phyloP scores from a whole-genome alignment of 345 rosid genomes.

The Kernera saxatilis region DNA sequence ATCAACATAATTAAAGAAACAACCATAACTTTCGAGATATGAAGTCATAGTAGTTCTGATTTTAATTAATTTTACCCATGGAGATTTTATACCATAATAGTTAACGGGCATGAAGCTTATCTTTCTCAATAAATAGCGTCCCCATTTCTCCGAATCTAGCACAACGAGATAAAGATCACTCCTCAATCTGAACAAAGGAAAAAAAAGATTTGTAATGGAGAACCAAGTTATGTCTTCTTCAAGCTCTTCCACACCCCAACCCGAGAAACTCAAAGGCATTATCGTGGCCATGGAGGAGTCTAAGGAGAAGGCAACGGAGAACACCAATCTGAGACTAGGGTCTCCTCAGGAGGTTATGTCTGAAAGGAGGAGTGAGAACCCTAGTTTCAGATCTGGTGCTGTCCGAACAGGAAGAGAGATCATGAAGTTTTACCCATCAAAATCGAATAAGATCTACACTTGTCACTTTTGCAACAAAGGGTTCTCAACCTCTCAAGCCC shows the following conservation, averaged over 20 bases:
- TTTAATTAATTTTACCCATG: neutral
- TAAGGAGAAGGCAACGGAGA: neutral
- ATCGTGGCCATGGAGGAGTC: neutral
- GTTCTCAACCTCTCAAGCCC: slow-evolving; percentile 83
- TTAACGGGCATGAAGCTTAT: neutral
- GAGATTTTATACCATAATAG: slow-evolving; percentile 28
- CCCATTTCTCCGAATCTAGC: slow-evolving; percentile 15
- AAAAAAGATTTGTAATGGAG: slow-evolving; percentile 6
- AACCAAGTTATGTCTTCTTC: slow-evolving; percentile 22
- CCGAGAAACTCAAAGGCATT: neutral
- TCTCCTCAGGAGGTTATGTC: slow-evolving; percentile 13
- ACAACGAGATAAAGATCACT: slow-evolving; percentile 21
- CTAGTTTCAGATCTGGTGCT: slow-evolving; percentile 6
- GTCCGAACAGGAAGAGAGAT: slow-evolving; percentile 19
- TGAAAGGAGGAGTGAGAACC: neutral
- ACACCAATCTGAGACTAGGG: neutral
- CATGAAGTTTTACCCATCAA: slow-evolving; percentile 20
- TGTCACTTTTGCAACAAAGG: slow-evolving; percentile 22
- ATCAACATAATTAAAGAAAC: slow-evolving; percentile 13
- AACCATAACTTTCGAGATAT: slow-evolving; percentile 5
- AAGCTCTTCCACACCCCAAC: slow-evolving; percentile 12
- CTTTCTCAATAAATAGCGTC: slow-evolving; percentile 19
- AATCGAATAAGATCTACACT: slow-evolving; percentile 11
- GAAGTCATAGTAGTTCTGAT: slow-evolving; percentile 1
- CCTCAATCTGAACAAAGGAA: neutral